phyloP scores from a whole-genome alignment of 2,329 filamentous ascomycete genomes.

The Aspergillus alliaceus region DNA sequence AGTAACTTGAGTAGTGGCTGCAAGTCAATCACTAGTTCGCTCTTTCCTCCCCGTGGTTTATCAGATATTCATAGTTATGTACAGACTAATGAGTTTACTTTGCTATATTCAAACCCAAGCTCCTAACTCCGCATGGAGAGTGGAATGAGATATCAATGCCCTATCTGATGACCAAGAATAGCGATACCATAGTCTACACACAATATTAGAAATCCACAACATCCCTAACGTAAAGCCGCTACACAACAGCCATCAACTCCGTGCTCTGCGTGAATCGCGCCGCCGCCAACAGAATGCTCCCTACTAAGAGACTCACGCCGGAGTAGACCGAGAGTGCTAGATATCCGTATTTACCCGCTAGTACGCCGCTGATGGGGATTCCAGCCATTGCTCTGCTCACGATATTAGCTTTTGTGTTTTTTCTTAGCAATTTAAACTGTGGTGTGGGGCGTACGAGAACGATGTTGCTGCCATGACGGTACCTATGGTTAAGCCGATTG shows the following conservation, averaged over 20 bases:
- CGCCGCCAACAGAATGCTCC: constrained; percentile 24
- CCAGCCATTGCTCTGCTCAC: constrained; percentile 40
- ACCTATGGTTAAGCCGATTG: constrained; percentile 46
- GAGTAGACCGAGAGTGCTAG: constrained; percentile 43
- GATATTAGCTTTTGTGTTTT: neutral
- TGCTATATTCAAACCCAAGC: neutral
- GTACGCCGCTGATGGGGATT: constrained; percentile 44
- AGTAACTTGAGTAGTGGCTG: too few species aligned
- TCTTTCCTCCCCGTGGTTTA: too few species aligned
- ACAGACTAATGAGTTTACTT: too few species aligned
- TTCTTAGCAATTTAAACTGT: neutral
- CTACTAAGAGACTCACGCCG: constrained; percentile 32
- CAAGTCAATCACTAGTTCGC: too few species aligned
- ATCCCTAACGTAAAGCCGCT: neutral
- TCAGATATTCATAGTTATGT: too few species aligned
- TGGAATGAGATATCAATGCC: too few species aligned
- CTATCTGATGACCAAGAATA: too few species aligned
- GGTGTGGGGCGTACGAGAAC: constrained; percentile 37
- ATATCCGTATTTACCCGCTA: constrained; percentile 42
- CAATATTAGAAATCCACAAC: neutral
- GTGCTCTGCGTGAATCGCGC: constrained; percentile 22
- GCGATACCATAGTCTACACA: too few species aligned
- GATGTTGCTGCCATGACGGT: constrained; percentile 43
- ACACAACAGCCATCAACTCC: constrained; percentile 14
- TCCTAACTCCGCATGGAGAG: neutral